Base-by-base conservation (phyloP, 1,284 basidiomycete species). In the Sutorius eximius region DNA sequence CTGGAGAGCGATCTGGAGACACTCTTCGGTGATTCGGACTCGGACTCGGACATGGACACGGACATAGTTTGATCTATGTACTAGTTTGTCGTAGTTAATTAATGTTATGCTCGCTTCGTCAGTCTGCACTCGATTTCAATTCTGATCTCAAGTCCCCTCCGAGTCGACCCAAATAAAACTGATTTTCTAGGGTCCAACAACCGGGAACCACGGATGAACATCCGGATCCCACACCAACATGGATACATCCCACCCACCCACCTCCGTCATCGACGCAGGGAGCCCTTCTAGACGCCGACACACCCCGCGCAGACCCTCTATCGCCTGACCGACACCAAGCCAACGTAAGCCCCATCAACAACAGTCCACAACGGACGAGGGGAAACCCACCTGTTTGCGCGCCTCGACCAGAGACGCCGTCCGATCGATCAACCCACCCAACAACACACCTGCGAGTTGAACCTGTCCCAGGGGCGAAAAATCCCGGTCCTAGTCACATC, bases 151-250 rank as follows among this genome's bases (percentile, higher is more conserved):
- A n/a, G n/a, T n/a, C n/a, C n/a, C n/a, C n/a, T n/a, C n/a, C n/a
- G n/a, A n/a, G n/a, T n/a, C n/a, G n/a, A n/a, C n/a, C n/a, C n/a
- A n/a, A n/a, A n/a, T n/a, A n/a, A n/a, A n/a, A n/a, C n/a, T n/a
- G n/a, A n/a, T n/a, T n/a, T 24, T 24, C 22, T 24, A 24, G 22
- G 22, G 22, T 24, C 5, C 22, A 48, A 65, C 38, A 36, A 53
- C 44, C 27, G 74, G 75, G 55, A 80, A 77, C 79, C 78, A 81
- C 1, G 77, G 77, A 59, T 79, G 74, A 6, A 70, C 61, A 16
- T 67, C 65, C 1, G 72, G 66, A 60, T 78, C 72, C 78, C 78
- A 81, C 27, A 58, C 69, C 58, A 81, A 58, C 15, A 52, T 62
- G 6, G 58, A 60, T 44, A 61, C 40, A 48, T 77, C 65, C 60